Evolutionary conservation across 2,329 filamentous ascomycete genomes (phyloP).

Genomic region (Alternaria sp.): DNA sequence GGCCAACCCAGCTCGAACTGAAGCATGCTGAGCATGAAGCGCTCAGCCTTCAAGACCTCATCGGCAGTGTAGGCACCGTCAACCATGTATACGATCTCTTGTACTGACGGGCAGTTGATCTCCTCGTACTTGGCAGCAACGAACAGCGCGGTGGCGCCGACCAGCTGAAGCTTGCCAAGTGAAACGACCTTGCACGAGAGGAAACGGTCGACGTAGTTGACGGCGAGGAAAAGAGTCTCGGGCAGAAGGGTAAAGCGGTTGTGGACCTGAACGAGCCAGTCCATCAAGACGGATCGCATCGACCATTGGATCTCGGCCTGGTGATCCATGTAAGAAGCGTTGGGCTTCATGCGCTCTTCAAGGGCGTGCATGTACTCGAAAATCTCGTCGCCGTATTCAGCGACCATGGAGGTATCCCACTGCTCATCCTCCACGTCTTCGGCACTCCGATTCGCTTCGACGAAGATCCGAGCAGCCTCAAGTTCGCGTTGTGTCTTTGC

Average conservation of each 20-base stretch:
- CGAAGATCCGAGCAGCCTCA: constrained; percentile 68
- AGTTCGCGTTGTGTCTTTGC: constrained; percentile 75
- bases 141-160: constrained; percentile 93
- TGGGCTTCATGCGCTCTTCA: constrained; percentile 87
- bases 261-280: constrained; percentile 97
- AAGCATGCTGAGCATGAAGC: constrained; percentile 97
- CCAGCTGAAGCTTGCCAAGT: constrained; percentile 90
- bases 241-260: constrained; percentile 87
- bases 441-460: constrained; percentile 68
- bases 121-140: constrained; percentile 98
- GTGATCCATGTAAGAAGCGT: constrained; percentile 93
- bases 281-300: constrained; percentile 96
- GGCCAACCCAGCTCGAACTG: constrained; percentile 96
- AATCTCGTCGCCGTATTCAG: constrained; percentile 95
- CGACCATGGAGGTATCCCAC: constrained; percentile 97
- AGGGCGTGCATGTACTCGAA: constrained; percentile 89
- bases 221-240: constrained; percentile 91
- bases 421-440: constrained; percentile 87
- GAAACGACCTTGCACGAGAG: constrained; percentile 94
- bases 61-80: constrained; percentile 87
- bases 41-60: constrained; percentile 95
- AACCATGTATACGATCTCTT: constrained; percentile 98
- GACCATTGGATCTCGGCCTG: constrained; percentile 99
- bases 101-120: constrained; percentile 94
- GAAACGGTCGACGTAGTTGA: constrained; percentile 98